Evolutionary conservation across 805 yeast genomes (phyloP).

Genomic region (Starmerella tilneyi): DNA sequence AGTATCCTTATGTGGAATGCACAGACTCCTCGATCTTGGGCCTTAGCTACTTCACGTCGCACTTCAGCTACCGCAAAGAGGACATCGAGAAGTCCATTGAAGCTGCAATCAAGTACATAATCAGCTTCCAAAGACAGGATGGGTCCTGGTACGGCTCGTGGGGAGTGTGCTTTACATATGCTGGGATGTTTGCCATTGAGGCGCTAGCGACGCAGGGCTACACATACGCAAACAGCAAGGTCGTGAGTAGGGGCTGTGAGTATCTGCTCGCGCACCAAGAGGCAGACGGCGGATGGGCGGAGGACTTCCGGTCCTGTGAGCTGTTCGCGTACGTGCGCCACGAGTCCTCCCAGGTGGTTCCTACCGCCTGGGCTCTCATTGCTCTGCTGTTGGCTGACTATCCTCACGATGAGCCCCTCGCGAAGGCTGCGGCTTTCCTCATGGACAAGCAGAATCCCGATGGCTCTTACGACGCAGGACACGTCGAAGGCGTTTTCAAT

Average conservation of each 20-base stretch:
- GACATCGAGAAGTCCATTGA: conserved; percentile 63
- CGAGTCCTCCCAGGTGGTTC: conserved; percentile 59
- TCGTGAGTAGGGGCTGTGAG: conserved; percentile 71
- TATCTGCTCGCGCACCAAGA: conserved; percentile 67
- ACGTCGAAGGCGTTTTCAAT: conserved; percentile 90
- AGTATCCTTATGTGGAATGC: conserved; percentile 96
- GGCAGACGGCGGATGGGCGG: conserved; percentile 96
- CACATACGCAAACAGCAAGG: conserved; percentile 48
- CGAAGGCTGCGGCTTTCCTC: conserved; percentile 51
- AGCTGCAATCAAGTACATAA: conserved; percentile 64
- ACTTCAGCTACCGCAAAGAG: conserved; percentile 51
- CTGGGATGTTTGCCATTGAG: conserved; percentile 95
- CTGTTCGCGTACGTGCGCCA: conserved; percentile 63
- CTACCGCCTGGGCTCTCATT: conserved; percentile 86
- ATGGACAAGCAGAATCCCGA: conserved; percentile 54
- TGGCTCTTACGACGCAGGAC: conserved; percentile 83
- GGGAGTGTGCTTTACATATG: conserved; percentile 95
- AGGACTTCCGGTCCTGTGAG: conserved; percentile 83
- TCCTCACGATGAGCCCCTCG: conserved; percentile 56
- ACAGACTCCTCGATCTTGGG: conserved; percentile 93
- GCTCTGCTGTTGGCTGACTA: conserved; percentile 72
- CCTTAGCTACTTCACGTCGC: conserved; percentile 59
- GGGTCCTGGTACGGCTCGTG: conserved; percentile 98
- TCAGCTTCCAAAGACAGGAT: conserved; percentile 55
- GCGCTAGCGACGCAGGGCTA: conserved; percentile 67